A percentile compares a stretch with the other conserved stretches of the same genome.
Evolutionary conservation across 345 rosid species (phyloP).

Genomic region (Chamaenerion angustifolium): DNA sequence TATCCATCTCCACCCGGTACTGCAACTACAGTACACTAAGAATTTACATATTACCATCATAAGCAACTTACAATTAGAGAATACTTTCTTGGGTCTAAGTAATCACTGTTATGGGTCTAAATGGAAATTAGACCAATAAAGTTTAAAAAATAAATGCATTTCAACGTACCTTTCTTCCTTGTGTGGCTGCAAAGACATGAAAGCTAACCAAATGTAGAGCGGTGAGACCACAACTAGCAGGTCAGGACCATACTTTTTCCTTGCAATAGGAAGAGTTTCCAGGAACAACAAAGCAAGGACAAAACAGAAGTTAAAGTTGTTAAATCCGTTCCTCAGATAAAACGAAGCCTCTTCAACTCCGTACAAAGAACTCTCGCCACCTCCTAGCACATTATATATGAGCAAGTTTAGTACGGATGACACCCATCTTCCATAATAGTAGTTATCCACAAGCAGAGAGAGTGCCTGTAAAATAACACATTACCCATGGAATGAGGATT

Average conservation of each 20-base stretch:
- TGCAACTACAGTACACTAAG: too few species aligned
- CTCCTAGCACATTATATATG: slow-evolving; percentile 83
- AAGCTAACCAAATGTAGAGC: slow-evolving; percentile 78
- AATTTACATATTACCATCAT: too few species aligned
- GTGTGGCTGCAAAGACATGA: slow-evolving; percentile 96
- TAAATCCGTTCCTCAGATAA: slow-evolving; percentile 81
- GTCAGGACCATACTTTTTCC: slow-evolving; percentile 57
- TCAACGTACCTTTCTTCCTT: slow-evolving; percentile 80
- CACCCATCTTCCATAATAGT: slow-evolving; percentile 67
- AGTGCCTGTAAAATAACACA: slow-evolving; percentile 41
- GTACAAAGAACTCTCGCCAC: slow-evolving; percentile 96
- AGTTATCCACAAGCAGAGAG: slow-evolving; percentile 51
- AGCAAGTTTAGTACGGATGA: slow-evolving; percentile 80
- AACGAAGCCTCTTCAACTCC: slow-evolving; percentile 70
- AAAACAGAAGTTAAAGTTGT: slow-evolving; percentile 88
- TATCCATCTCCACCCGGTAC: not conserved
- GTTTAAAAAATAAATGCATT: too few species aligned
- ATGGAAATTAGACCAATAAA: too few species aligned
- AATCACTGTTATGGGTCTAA: too few species aligned
- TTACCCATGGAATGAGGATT: slow-evolving; percentile 5
- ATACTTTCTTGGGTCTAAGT: too few species aligned
- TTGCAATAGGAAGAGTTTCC: slow-evolving; percentile 49
- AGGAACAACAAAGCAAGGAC: slow-evolving; percentile 69
- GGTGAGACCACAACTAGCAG: slow-evolving; percentile 69
- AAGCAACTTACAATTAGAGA: too few species aligned